Evolutionary conservation across 1,139 yeast species (phyloP), one percentile per base, ranked within the genome.

Genomic region (Chernovozyma sophiae-reginae): DNA sequence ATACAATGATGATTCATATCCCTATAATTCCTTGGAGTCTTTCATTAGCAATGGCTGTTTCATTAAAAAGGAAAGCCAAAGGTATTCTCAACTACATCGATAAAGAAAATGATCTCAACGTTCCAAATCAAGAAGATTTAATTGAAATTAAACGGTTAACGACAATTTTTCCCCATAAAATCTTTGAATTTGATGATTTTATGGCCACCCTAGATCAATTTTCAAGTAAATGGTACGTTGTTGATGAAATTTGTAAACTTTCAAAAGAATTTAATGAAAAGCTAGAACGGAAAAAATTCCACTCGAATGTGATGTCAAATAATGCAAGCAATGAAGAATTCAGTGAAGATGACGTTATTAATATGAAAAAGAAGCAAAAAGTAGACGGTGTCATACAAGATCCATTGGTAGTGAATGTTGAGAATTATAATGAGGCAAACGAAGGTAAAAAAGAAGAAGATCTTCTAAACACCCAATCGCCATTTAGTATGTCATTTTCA

Each of bases 21-120:
- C 64, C 65, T 1, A 33, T 57, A 20, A 42, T 60, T 13, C 59
- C 63, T 1, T 60, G 60, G 59, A 50, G 60, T 42, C 45, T 56
- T 34, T 49, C 59, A 4, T 32, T 53, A 15, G 53, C 55, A 8
- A 48, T 51, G 52, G 49, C 56, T 2, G 44, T 46, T 4, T 40
- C 51, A 4, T 41, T 53, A 26, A 51, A 52, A 33, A 32, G 45
- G 11, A 42, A 40, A 32, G 46, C 53, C 10, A 42, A 42, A 27
- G 17, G 16, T 7, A 25, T 37, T 7, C 30, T 37, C 10, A 25
- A 23, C 5, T 32, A 16, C 29, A 11, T 15, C 7, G 32, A 30
- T 12, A 11, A n/a, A 14, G 25, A 31, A 10, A 17, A 24, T 17
- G 30, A 32, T 14, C n/a, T 27, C 3, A 23, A 17, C 8, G 15